phyloP scores from a whole-genome alignment of 192 early-diverging fungal species.

The Coemansia sp. region DNA sequence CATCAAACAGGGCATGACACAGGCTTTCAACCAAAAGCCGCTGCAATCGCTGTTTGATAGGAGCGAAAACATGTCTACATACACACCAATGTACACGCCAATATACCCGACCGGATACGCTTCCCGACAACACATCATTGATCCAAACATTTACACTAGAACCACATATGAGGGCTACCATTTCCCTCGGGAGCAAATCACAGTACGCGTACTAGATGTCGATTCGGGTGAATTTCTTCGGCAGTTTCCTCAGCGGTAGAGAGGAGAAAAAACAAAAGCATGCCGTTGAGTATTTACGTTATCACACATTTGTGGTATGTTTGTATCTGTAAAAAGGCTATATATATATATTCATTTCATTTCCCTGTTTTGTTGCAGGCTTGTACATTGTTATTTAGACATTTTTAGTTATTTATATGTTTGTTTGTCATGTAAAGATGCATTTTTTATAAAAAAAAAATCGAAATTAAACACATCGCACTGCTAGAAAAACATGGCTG shows the following conservation, averaged over 20 bases:
- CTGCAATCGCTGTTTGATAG: constrained; percentile 21
- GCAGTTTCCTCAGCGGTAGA: constrained; percentile 19
- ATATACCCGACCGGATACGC: constrained; percentile 9
- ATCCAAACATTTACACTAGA: constrained; percentile 9
- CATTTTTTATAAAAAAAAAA: constrained; percentile 3
- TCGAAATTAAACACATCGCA: neutral
- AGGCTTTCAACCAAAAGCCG: neutral
- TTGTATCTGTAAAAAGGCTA: neutral
- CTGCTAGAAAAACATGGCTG: neutral
- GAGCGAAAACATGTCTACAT: constrained; percentile 3
- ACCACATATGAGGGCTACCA: constrained; percentile 32
- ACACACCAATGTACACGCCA: constrained; percentile 17
- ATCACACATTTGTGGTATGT: neutral
- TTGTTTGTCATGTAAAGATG: neutral
- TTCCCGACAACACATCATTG: neutral
- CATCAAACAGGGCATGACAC: constrained; percentile 21
- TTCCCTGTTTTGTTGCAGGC: too few species aligned
- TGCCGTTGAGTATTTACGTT: neutral
- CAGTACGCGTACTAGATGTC: constrained; percentile 28
- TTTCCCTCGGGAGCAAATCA: constrained; percentile 30
- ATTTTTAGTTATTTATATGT: too few species aligned
- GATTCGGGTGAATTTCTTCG: constrained; percentile 43
- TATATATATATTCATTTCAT: neutral
- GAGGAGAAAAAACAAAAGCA: neutral
- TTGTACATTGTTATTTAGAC: too few species aligned